phyloP scores from a whole-genome alignment of 2,329 filamentous ascomycete species.

The Penicillium sp. region DNA sequence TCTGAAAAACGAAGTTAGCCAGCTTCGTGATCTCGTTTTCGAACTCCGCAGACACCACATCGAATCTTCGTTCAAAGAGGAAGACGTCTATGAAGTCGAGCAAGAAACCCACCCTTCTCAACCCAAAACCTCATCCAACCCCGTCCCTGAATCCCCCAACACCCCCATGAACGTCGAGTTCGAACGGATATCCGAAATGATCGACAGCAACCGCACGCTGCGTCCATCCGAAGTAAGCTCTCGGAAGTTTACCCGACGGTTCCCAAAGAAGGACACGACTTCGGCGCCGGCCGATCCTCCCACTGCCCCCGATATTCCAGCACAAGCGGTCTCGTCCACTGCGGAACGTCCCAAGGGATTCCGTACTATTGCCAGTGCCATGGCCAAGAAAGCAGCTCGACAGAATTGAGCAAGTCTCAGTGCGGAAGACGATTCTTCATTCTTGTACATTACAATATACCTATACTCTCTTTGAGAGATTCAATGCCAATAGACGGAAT shows the following conservation, averaged over 20 bases:
- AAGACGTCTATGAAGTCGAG: slow-evolving; percentile 5
- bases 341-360: neutral
- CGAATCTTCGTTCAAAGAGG: slow-evolving; percentile 7
- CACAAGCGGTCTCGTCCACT: neutral
- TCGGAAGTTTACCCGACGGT: neutral
- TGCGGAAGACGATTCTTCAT: neutral
- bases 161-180: slow-evolving; percentile 12
- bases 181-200: slow-evolving; percentile 11
- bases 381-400: neutral
- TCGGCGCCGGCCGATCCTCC: neutral
- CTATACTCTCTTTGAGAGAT: neutral
- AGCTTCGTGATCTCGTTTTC: slow-evolving; percentile 30
- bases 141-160: neutral
- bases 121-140: slow-evolving; percentile 1
- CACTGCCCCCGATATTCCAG: neutral
- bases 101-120: slow-evolving; percentile 6
- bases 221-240: neutral
- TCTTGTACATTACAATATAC: slow-evolving; percentile 17
- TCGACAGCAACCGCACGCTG: slow-evolving; percentile 1
- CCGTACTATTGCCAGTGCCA: neutral
- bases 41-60: slow-evolving; percentile 23
- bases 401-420: neutral
- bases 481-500: slow-evolving; percentile 10
- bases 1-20: slow-evolving; percentile 29
- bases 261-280: neutral